These are phyloP conservation scores for Agapanthus africanus DNA, from an alignment of 106 monocot species.

Conservation along the genomic window DNA sequence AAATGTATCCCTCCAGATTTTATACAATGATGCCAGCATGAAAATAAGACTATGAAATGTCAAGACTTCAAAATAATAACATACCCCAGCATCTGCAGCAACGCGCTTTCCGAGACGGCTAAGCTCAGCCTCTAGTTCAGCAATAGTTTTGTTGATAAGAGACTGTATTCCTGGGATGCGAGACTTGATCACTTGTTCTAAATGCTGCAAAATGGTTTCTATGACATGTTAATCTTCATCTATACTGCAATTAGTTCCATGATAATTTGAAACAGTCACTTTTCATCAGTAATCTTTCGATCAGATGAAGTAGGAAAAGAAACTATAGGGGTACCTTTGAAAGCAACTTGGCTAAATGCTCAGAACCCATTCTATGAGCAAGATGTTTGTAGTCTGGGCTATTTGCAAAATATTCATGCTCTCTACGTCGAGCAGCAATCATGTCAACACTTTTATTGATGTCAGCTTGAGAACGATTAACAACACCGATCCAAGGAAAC, in stretches of 20 bases:
- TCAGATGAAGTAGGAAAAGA: too few species aligned
- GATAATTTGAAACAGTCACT: background rate
- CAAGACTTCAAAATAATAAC: too few species aligned
- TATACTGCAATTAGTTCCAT: constrained; percentile 14
- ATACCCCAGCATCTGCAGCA: constrained; percentile 63
- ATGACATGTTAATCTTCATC: too few species aligned
- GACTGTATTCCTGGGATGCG: constrained; percentile 53
- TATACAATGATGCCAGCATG: too few species aligned
- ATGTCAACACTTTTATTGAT: constrained; percentile 69
- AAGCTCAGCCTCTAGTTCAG: constrained; percentile 58
- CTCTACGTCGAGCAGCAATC: constrained; percentile 55
- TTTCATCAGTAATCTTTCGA: background rate
- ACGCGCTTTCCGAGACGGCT: constrained; percentile 46
- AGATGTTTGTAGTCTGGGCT: constrained; percentile 74
- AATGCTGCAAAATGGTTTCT: constrained; percentile 41
- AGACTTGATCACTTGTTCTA: constrained; percentile 54
- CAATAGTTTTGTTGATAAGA: constrained; percentile 50
- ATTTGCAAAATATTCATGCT: constrained; percentile 51
- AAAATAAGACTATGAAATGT: background rate
- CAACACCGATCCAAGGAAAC: constrained; percentile 75
- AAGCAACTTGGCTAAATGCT: constrained; percentile 71
- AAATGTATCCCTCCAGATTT: too few species aligned
- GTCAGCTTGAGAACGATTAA: constrained; percentile 76
- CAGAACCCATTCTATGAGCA: constrained; percentile 76
- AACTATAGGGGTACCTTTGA: constrained; percentile 36